Base-by-base conservation (phyloP, 208 protist species). In the Crithidia acanthocephali region DNA sequence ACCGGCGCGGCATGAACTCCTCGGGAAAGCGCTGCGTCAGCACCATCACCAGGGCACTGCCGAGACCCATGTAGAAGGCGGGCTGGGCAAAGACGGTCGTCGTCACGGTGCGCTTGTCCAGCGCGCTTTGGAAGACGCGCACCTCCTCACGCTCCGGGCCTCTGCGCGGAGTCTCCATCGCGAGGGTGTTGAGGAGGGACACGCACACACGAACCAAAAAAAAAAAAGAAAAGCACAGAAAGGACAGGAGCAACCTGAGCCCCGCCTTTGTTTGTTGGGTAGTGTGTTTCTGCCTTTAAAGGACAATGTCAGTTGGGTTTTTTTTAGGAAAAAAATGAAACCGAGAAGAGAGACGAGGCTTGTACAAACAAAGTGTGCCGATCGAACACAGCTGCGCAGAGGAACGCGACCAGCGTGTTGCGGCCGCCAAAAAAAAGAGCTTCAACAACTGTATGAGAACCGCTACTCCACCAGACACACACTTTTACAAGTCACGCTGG, bases 31-130 rank as follows among this genome's bases (percentile, higher is more conserved):
- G 85, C 58, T 95, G 87, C 16, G 87, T 88, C 52, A 91, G 64
- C 28, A 88, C 80, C 90, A 95, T 95, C 42, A 92, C 66, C 22
- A 88, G 50, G 45, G 90, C 87, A 56, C 88, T 95, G 27, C 74
- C 83, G 52, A 92, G 67, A 2, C 77, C 90, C 83, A 91, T 92
- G 65, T 92, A 95, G 57, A 95, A 84, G 33, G 90, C 85, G 9
- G 90, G 90, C 72, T 95, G 90, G 30, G 76, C 86, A 35, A 95
- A 91, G 11, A 92, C 85, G 7, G 87, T 91, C 6, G 86, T 86
- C 40, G 71, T 84, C 50, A 95, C 73, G 10, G 83, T 91, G 33
- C 81, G 82, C 48, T 81, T 82, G 69, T 95, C 90, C 64, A 95
- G 75, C 25, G 77, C 85, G 25, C 85, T 90, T 68, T 89, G 87